Base-by-base conservation (phyloP, 345 rosid species). In the Euphorbia peplus region DNA sequence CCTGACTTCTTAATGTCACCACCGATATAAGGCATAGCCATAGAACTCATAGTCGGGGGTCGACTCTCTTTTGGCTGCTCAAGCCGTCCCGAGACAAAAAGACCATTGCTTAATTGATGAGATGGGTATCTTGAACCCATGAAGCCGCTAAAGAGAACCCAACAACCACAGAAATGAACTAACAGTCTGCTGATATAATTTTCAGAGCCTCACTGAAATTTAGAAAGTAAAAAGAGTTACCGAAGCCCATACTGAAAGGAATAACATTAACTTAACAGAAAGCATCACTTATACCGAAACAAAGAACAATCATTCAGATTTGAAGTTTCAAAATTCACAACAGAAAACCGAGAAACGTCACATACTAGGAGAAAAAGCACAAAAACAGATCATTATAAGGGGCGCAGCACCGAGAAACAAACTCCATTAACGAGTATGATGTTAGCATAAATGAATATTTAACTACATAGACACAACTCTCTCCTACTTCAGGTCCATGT, bases 71-170 rank as follows among this genome's bases (percentile, higher is more conserved):
- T 75, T 9, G 74, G 78, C 54, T 75, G 78, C 60, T 75, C 74
- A 0, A 64, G 78, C 1, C 58, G 54, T 21, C 70, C 78, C 6
- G 66, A 69, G 7, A 75, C 74, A 41, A 19, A 64, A 41, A 75
- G 74, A 53, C 74, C 70, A 64, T 48, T 75, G 29, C 74, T 64
- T 25, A 75, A 66, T 50, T 58, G 52, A 75, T 69, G 74, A 69
- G 78, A 75, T 50, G 70, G 70, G 70, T 35, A 69, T 41, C 73
- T 46, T 25, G 73, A 74, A 68, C 73, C 69, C 78, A 76, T 76
- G 12, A 29, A 10, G 37, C 39, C 39, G 32, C 65, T 58, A 25
- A 35, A 65, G 16, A 9, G 42, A 12, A 65, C 50, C 26, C 28
- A 50, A 18, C 19, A 24, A 60, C 29, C 35, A 35, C 64, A 6